Evolutionary conservation across 2,329 filamentous ascomycete genomes (phyloP).

Genomic region (Endoconidiophora laricicola): DNA sequence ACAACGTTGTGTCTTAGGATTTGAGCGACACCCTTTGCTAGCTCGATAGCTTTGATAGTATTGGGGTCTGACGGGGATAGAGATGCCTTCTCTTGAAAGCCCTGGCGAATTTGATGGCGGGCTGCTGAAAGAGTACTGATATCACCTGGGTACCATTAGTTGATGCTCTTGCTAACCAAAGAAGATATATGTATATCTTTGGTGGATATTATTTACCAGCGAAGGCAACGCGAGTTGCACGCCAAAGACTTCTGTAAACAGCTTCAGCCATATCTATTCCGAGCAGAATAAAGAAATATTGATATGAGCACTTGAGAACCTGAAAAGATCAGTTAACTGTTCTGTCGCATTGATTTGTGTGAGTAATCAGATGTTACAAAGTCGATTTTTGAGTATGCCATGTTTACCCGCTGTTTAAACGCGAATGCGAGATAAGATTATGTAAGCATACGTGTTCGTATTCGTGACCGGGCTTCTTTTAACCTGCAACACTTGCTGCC

Average conservation of each 20-base stretch:
- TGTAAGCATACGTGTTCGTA: conserved; percentile 14
- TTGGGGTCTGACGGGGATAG: conserved; percentile 42
- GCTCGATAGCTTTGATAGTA: conserved; percentile 47
- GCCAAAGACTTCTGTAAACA: conserved; percentile 68
- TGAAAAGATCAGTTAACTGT: too few relatives aligned
- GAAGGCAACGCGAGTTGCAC: conserved; percentile 70
- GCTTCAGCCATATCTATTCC: conserved; percentile 42
- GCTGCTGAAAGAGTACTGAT: conserved; percentile 50
- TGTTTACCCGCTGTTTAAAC: conserved; percentile 2
- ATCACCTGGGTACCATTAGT: conserved; percentile 43
- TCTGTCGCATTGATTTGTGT: too few relatives aligned
- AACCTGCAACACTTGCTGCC: too few relatives aligned
- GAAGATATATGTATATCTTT: neutral
- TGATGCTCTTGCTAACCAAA: neutral
- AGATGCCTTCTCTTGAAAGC: conserved; percentile 52
- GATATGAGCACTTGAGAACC: too few relatives aligned
- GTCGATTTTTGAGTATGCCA: neutral
- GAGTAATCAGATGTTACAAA: too few relatives aligned
- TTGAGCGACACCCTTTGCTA: conserved; percentile 68
- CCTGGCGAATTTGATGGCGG: conserved; percentile 50
- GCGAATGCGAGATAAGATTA: neutral
- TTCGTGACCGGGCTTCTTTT: conserved; percentile 10
- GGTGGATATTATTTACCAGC: conserved; percentile 36
- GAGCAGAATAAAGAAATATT: neutral
- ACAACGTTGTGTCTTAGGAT: conserved; percentile 75